Percentiles rank a stretch among this genome's conserved stretches.
Conservation (phyloP, 805 yeast species). For the Hanseniaspora jakobsenii region DNA sequence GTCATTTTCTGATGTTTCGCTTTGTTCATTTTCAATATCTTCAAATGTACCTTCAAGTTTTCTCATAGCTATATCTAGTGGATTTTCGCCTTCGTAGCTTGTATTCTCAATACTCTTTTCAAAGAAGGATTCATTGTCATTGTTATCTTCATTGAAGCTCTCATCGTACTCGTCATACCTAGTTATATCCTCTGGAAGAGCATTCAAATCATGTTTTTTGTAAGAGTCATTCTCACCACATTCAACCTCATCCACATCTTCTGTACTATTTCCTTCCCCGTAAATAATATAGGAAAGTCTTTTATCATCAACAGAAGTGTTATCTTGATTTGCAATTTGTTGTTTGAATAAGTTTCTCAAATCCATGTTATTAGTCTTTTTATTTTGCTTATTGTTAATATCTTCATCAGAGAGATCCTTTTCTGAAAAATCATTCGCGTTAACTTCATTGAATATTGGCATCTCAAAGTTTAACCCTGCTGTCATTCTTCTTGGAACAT, state of each 20-base stretch:
- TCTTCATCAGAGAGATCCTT: not conserved
- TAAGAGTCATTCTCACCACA: not conserved
- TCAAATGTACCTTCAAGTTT: conserved; percentile 60
- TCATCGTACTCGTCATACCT: conserved; percentile 15
- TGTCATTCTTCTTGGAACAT: conserved; percentile 7
- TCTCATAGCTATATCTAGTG: conserved; percentile 57
- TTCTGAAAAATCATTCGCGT: not conserved
- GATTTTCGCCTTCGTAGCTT: conserved; percentile 44
- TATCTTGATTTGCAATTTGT: not conserved
- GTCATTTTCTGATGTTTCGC: conserved; percentile 9
- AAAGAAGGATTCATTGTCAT: conserved; percentile 17
- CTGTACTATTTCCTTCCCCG: conserved; percentile 1
- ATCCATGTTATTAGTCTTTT: not conserved
- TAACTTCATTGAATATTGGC: too few species aligned
- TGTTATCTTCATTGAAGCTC: conserved; percentile 17
- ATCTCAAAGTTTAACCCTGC: conserved; percentile 9
- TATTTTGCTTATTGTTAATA: not conserved
- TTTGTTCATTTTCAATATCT: not conserved
- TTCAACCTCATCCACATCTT: conserved; percentile 20
- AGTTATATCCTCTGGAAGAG: conserved; percentile 17
- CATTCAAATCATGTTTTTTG: conserved; percentile 18
- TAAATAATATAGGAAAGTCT: conserved; percentile 8
- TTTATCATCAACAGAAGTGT: not conserved
- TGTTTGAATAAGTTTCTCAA: conserved; percentile 12
- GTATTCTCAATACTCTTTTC: conserved; percentile 19